These are phyloP conservation scores for Aphanocladium album DNA, from an alignment of 2,329 filamentous ascomycete genomes.

Conservation along the genomic window DNA sequence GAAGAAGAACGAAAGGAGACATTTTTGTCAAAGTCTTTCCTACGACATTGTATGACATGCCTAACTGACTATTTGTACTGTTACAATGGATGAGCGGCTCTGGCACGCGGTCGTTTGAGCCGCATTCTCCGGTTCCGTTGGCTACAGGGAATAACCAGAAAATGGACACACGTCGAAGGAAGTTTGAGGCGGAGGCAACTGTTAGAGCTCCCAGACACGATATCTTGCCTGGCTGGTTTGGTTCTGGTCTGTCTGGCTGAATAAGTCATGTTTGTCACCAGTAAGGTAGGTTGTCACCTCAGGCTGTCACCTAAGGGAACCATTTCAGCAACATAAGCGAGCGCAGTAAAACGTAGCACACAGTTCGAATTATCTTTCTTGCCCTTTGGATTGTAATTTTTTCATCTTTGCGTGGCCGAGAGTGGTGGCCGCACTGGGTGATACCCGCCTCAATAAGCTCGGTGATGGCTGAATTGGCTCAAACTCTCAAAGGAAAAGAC, in stretches of 20 bases:
- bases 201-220: background rate
- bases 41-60: background rate
- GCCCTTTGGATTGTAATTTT: too few species aligned
- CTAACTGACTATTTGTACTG: background rate
- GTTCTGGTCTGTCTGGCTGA: background rate
- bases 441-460: too few species aligned
- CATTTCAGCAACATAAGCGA: too few species aligned
- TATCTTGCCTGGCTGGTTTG: background rate
- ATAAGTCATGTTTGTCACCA: too few species aligned
- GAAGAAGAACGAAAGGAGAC: background rate
- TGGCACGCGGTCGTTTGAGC: background rate
- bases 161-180: background rate
- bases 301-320: too few species aligned
- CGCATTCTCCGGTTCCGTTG: background rate
- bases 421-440: too few species aligned
- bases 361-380: too few species aligned
- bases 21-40: background rate
- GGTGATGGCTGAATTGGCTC: too few species aligned
- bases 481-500: too few species aligned
- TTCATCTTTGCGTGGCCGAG: too few species aligned
- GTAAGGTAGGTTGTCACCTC: too few species aligned
- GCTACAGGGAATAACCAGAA: background rate
- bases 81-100: background rate
- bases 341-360: too few species aligned
- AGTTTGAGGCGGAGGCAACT: background rate